Conservation (phyloP, 176 grass and related monocot species). For the Coix lacrymajobi region DNA sequence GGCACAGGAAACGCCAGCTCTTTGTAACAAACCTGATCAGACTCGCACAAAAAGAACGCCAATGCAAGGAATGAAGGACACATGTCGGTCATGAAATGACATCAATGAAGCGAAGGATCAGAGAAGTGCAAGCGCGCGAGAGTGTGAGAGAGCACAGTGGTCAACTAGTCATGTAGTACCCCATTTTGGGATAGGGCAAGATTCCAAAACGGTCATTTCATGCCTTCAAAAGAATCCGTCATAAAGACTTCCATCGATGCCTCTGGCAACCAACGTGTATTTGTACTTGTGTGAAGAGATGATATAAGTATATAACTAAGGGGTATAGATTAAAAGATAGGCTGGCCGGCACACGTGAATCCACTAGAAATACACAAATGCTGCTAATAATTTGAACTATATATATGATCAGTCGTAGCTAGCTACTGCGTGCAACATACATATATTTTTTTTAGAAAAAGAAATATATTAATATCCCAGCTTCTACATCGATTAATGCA, state of each 20-base stretch:
- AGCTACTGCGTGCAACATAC: neutral
- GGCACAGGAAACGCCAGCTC: constrained; percentile 8
- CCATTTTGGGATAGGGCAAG: constrained; percentile 28
- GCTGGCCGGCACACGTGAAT: constrained; percentile 29
- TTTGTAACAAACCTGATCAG: constrained; percentile 31
- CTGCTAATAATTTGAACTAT: too few species aligned
- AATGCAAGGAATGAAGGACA: constrained; percentile 32
- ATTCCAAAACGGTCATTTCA: constrained; percentile 50
- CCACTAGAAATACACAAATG: neutral
- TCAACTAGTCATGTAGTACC: constrained; percentile 12
- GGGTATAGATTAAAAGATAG: neutral
- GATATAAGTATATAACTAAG: constrained; percentile 29
- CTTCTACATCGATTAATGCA: too few species aligned
- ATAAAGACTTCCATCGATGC: constrained; percentile 21
- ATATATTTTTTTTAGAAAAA: too few species aligned
- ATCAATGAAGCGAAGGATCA: constrained; percentile 14
- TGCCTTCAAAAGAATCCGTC: constrained; percentile 40
- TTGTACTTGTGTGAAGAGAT: constrained; percentile 26
- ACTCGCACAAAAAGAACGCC: constrained; percentile 34
- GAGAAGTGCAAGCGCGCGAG: neutral
- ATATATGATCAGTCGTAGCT: neutral
- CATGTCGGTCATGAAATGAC: constrained; percentile 43
- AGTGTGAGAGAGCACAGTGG: constrained; percentile 9
- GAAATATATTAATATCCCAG: too few species aligned
- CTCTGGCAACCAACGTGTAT: constrained; percentile 19